Percentiles rank a stretch among this genome's conserved stretches.
phyloP scores from a whole-genome alignment of 805 yeast genomes.

The Yamadazyma insecticola region DNA sequence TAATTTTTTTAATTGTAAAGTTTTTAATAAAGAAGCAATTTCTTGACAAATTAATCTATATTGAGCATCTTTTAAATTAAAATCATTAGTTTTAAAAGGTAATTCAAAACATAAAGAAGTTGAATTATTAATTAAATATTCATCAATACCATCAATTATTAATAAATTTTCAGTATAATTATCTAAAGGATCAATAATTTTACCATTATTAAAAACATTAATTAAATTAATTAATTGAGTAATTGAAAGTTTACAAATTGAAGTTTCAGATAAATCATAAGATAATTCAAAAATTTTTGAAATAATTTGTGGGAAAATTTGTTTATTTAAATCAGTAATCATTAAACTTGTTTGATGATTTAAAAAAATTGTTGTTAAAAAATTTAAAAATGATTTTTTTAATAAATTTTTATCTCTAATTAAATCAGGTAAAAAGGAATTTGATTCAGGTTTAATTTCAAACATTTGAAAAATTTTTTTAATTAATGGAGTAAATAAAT shows the following conservation, averaged over 20 bases:
- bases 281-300: constrained; percentile 63
- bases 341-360: constrained; percentile 79
- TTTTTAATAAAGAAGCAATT: constrained; percentile 62
- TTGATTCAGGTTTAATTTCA: constrained; percentile 15
- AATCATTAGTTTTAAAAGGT: constrained; percentile 66
- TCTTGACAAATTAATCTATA: constrained; percentile 71
- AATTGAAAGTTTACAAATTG: constrained; percentile 64
- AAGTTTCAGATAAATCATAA: constrained; percentile 56
- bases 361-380: constrained; percentile 64
- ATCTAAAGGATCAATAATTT: constrained; percentile 59
- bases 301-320: constrained; percentile 55
- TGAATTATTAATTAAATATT: constrained; percentile 61
- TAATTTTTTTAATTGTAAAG: constrained; percentile 44
- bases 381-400: constrained; percentile 65
- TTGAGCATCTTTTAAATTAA: constrained; percentile 79
- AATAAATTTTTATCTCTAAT: constrained; percentile 60
- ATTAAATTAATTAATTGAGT: constrained; percentile 63
- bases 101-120: constrained; percentile 70
- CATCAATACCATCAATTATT: constrained; percentile 65
- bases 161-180: constrained; percentile 43
- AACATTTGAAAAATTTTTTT: constrained; percentile 55
- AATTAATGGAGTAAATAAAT: constrained; percentile 70
- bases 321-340: constrained; percentile 61
- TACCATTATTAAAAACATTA: constrained; percentile 63
- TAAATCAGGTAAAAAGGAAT: constrained; percentile 47